phyloP scores from a whole-genome alignment of 2,329 filamentous ascomycete species.

The Rhynchosporium secalis region DNA sequence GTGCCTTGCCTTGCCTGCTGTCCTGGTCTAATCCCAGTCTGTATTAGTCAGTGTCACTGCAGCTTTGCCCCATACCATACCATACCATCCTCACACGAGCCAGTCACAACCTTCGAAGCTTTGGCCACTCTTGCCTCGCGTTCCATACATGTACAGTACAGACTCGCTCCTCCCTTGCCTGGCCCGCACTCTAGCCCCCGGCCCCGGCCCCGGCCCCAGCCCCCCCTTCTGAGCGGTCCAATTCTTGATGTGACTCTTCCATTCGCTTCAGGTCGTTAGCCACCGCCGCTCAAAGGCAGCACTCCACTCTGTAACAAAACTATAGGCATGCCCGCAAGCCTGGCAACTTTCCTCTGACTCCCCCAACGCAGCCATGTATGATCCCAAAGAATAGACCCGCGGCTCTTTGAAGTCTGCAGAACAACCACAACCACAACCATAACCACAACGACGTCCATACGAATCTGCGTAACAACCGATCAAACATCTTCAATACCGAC shows the following conservation, averaged over 20 bases:
- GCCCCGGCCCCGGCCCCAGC: no score
- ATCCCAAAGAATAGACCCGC: constrained; percentile 34
- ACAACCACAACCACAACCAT: constrained; percentile 1
- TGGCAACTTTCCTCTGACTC: constrained; percentile 19
- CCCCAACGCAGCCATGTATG: constrained; percentile 36
- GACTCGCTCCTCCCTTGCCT: background rate
- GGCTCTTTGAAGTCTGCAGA: constrained; percentile 40
- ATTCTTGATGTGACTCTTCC: constrained; percentile 20
- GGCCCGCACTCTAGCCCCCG: no score
- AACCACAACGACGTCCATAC: constrained; percentile 5
- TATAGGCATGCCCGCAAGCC: constrained; percentile 29
- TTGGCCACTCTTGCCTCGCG: background rate
- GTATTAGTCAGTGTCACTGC: background rate
- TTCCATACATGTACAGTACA: background rate
- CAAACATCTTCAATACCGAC: constrained; percentile 13
- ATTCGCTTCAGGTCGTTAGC: constrained; percentile 1
- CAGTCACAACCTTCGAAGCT: background rate
- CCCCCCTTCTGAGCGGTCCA: no score
- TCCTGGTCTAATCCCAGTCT: background rate
- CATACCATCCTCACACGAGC: background rate
- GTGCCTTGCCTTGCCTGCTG: background rate
- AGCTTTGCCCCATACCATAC: no score
- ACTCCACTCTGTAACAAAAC: constrained; percentile 23
- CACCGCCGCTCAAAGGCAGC: background rate
- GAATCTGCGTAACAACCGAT: constrained; percentile 11